A percentile compares a stretch with the other conserved stretches of the same genome.
Conservation (phyloP, 352 stramenopile species). For the Peronosclerospora sorghi region DNA sequence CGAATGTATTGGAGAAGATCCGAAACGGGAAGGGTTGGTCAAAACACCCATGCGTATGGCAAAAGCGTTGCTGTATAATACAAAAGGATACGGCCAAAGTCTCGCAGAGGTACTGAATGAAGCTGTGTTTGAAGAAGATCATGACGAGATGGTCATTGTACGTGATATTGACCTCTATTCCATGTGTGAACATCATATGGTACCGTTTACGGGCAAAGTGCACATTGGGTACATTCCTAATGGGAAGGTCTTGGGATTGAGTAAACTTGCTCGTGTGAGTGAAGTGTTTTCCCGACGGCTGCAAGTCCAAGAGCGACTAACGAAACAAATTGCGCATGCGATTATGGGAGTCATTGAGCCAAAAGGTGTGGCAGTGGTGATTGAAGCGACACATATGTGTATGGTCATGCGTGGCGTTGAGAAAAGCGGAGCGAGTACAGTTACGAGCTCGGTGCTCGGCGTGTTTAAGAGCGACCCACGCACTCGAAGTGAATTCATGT, state of each 20-base stretch:
- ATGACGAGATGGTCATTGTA: slow-evolving; percentile 99
- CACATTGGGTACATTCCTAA: slow-evolving; percentile 93
- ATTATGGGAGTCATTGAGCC: slow-evolving; percentile 95
- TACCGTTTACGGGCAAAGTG: slow-evolving; percentile 97
- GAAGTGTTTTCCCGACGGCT: slow-evolving; percentile 95
- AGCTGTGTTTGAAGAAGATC: slow-evolving; percentile 96
- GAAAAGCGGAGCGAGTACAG: slow-evolving; percentile 93
- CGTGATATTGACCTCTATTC: slow-evolving; percentile 98
- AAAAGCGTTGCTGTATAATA: slow-evolving; percentile 95
- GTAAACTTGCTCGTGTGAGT: slow-evolving; percentile 96
- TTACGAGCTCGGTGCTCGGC: slow-evolving; percentile 94
- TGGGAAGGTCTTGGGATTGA: slow-evolving; percentile 95
- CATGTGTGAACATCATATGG: slow-evolving; percentile 99
- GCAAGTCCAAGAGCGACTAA: slow-evolving; percentile 99
- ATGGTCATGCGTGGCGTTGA: slow-evolving; percentile 99
- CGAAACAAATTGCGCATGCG: slow-evolving; percentile 96
- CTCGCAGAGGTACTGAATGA: slow-evolving; percentile 90
- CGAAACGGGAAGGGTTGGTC: slow-evolving; percentile 87
- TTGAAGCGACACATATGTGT: slow-evolving; percentile 98
- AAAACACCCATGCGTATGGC: slow-evolving; percentile 97
- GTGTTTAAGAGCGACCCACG: slow-evolving; percentile 93
- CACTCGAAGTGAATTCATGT: slow-evolving; percentile 83
- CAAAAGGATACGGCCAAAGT: slow-evolving; percentile 89
- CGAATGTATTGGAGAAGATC: slow-evolving; percentile 92
- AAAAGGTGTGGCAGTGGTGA: slow-evolving; percentile 96